Percentiles rank a stretch among this genome's conserved stretches.
Conservation (phyloP, 2,329 filamentous ascomycete species). For the Allantophomopsis lycopodina region DNA sequence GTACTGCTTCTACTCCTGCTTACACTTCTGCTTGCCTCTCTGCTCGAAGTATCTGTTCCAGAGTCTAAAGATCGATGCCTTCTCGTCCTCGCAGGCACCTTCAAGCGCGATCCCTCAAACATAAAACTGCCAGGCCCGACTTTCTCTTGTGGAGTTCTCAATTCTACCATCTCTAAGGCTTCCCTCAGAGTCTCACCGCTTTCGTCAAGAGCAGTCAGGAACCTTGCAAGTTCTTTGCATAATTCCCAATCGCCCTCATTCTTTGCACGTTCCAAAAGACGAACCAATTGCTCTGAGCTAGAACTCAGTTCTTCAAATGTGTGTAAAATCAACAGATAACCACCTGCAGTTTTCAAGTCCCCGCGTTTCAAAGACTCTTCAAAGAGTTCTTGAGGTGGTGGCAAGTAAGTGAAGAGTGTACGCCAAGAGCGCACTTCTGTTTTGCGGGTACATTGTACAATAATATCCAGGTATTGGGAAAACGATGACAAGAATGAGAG, state of each 20-base stretch:
- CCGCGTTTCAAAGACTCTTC: conserved; percentile 80
- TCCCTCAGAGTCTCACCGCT: conserved; percentile 66
- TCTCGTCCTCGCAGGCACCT: conserved; percentile 7
- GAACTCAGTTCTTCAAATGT: conserved; percentile 59
- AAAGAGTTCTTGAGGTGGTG: conserved; percentile 81
- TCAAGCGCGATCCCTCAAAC: conserved; percentile 21
- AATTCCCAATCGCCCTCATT: conserved; percentile 85
- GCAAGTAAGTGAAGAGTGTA: conserved; percentile 82
- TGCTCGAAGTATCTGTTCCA: too few species aligned
- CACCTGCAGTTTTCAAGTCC: conserved; percentile 85
- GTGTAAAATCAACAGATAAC: conserved; percentile 90
- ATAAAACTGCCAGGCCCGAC: conserved; percentile 21
- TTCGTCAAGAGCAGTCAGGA: conserved; percentile 83
- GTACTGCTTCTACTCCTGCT: too few species aligned
- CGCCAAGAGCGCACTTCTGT: conserved; percentile 93
- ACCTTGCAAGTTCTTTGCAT: conserved; percentile 89
- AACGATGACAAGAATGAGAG: conserved; percentile 56
- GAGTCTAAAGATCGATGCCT: too few species aligned
- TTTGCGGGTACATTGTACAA: conserved; percentile 94
- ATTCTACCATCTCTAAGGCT: conserved; percentile 51
- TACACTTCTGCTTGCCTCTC: too few species aligned
- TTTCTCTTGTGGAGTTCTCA: conserved; percentile 20
- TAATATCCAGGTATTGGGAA: conserved; percentile 81
- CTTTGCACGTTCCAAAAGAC: conserved; percentile 69
- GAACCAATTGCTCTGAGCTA: conserved; percentile 64